These are phyloP conservation scores for Penicillium olsonii DNA, from an alignment of 2,329 filamentous ascomycete genomes.

Conservation along the genomic window DNA sequence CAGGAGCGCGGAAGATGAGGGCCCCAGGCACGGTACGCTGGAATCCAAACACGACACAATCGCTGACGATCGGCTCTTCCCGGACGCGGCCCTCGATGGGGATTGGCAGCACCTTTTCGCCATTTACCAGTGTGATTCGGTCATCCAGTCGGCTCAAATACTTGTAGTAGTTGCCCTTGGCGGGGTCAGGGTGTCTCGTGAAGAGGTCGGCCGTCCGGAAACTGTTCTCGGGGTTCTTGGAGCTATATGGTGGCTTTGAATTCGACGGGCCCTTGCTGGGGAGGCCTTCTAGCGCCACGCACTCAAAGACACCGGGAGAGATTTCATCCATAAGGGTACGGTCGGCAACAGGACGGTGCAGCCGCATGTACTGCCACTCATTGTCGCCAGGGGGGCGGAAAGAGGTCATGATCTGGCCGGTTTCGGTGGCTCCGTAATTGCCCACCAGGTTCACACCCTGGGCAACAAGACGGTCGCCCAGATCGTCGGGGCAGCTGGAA, in stretches of 20 bases:
- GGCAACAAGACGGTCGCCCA: slow-evolving; percentile 56
- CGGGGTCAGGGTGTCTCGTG: slow-evolving; percentile 42
- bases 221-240: slow-evolving; percentile 52
- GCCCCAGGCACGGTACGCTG: slow-evolving; percentile 54
- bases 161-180: slow-evolving; percentile 43
- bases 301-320: slow-evolving; percentile 42
- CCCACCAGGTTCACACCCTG: slow-evolving; percentile 52
- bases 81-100: slow-evolving; percentile 57
- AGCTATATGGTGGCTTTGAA: slow-evolving; percentile 33
- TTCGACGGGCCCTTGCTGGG: slow-evolving; percentile 48
- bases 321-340: slow-evolving; percentile 45
- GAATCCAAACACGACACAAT: slow-evolving; percentile 60
- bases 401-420: slow-evolving; percentile 63
- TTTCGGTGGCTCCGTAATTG: slow-evolving; percentile 57
- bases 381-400: slow-evolving; percentile 55
- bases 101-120: slow-evolving; percentile 53
- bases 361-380: slow-evolving; percentile 62
- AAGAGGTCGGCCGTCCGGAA: slow-evolving; percentile 61
- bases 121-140: slow-evolving; percentile 50
- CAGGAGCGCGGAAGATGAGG: slow-evolving; percentile 50
- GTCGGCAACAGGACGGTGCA: slow-evolving; percentile 41
- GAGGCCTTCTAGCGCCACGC: slow-evolving; percentile 37
- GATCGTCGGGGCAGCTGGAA: slow-evolving; percentile 59
- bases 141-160: slow-evolving; percentile 51
- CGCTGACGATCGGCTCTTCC: slow-evolving; percentile 55